Evolutionary conservation across 495 filamentous ascomycete genomes (phyloP).

Genomic region (Lophiostoma macrostomum): DNA sequence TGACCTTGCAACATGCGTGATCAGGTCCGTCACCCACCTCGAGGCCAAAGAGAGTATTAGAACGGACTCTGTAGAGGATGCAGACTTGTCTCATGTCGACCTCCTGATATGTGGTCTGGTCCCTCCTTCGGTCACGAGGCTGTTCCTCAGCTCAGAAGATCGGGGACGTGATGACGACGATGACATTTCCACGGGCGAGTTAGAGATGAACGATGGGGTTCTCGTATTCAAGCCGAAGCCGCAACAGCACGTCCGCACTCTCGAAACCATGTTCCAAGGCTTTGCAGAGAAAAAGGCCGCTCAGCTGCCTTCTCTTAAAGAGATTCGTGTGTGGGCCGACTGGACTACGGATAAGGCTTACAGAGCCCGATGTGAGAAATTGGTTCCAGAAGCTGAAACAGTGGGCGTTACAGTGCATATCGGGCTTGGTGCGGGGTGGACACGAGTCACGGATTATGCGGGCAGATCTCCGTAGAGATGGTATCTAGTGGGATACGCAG

Average conservation of each 20-base stretch:
- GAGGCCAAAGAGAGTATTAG: conserved; percentile 17
- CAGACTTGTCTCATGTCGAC: conserved; percentile 16
- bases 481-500: conserved; percentile 4
- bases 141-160: conserved; percentile 20
- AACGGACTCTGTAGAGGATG: conserved; percentile 20
- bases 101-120: conserved; percentile 19
- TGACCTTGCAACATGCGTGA: conserved; percentile 22
- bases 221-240: conserved; percentile 11
- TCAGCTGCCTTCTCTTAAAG: conserved; percentile 21
- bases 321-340: conserved; percentile 10
- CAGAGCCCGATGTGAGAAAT: conserved; percentile 19
- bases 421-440: conserved; percentile 4
- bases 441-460: conserved; percentile 11
- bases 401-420: conserved; percentile 18
- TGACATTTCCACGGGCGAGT: conserved; percentile 7
- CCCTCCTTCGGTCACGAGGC: conserved; percentile 21
- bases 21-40: conserved; percentile 13
- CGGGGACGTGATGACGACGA: conserved; percentile 8
- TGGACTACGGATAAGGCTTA: conserved; percentile 8
- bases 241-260: conserved; percentile 20
- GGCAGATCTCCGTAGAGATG: background rate
- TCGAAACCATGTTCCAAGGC: conserved; percentile 22
- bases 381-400: conserved; percentile 20
- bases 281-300: conserved; percentile 20
- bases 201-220: conserved; percentile 16